A percentile compares a stretch with the other conserved stretches of the same genome.
These are phyloP conservation scores for Prillingera fragicola DNA, from an alignment of 1,284 basidiomycete species.

Conservation along the genomic window DNA sequence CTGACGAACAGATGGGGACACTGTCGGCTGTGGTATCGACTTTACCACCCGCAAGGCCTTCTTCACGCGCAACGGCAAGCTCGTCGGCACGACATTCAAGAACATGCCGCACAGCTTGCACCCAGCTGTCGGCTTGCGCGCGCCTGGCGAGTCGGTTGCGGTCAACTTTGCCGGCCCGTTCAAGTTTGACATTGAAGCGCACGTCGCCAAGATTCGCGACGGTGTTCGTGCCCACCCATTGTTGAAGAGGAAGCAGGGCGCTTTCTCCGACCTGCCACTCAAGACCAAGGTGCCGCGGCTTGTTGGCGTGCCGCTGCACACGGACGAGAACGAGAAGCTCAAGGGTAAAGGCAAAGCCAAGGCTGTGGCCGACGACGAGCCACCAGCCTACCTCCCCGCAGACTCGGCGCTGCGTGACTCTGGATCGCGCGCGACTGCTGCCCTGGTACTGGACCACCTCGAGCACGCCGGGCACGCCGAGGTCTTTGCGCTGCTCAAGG, in stretches of 20 bases:
- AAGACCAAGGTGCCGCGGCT: constrained; percentile 4
- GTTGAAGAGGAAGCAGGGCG: background rate
- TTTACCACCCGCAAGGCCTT: constrained; percentile 72
- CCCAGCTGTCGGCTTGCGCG: constrained; percentile 80
- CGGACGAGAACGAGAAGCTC: background rate
- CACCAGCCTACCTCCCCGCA: constrained; percentile 4
- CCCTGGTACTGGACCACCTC: constrained; percentile 71
- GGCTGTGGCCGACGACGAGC: background rate
- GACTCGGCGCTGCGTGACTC: constrained; percentile 11
- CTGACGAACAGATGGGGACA: constrained; percentile 61
- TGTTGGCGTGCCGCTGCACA: constrained; percentile 5
- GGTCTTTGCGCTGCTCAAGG: constrained; percentile 42
- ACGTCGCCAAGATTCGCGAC: constrained; percentile 51
- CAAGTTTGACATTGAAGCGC: constrained; percentile 76
- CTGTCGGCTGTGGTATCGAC: constrained; percentile 84
- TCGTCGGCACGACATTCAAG: constrained; percentile 71
- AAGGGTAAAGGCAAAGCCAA: background rate
- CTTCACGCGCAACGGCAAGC: constrained; percentile 79
- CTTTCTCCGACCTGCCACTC: constrained; percentile 3
- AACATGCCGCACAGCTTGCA: constrained; percentile 61
- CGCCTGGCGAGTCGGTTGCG: constrained; percentile 50
- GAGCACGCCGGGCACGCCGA: constrained; percentile 70
- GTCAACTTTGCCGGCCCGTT: constrained; percentile 81
- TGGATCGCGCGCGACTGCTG: constrained; percentile 52
- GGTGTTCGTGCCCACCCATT: constrained; percentile 8